Conservation (phyloP, 2,329 filamentous ascomycete genomes). For the Pezicula neosporulosa region DNA sequence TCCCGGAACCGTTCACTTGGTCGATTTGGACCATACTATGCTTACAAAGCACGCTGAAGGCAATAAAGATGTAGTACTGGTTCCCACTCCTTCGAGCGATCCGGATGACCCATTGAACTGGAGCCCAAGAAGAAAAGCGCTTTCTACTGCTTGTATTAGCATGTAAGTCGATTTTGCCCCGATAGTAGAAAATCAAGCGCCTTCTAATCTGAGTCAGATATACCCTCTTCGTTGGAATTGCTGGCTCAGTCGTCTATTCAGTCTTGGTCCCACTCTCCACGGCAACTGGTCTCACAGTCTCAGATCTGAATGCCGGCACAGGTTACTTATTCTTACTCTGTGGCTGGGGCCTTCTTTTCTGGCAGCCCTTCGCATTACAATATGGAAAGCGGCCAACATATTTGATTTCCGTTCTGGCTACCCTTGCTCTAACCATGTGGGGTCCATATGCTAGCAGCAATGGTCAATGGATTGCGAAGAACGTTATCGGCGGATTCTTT, state of each 20-base stretch:
- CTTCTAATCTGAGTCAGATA: too few relatives aligned
- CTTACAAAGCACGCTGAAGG: conserved; percentile 6
- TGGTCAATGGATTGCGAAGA: conserved; percentile 4
- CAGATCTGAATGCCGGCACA: conserved; percentile 34
- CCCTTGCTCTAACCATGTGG: conserved; percentile 1
- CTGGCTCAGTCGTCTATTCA: conserved; percentile 34
- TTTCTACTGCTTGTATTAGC: conserved; percentile 8
- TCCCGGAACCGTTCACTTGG: conserved; percentile 1
- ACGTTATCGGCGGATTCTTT: conserved; percentile 2
- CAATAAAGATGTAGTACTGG: conserved; percentile 17
- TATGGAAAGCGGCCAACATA: conserved; percentile 4
- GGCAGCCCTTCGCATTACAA: conserved; percentile 2
- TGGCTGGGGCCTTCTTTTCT: conserved; percentile 9
- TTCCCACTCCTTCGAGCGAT: conserved; percentile 25
- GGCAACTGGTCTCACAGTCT: conserved; percentile 29
- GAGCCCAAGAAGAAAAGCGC: conserved; percentile 22
- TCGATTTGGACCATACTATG: conserved; percentile 10
- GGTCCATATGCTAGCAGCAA: conserved; percentile 1
- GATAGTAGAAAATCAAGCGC: too few relatives aligned
- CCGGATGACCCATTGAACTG: conserved; percentile 33
- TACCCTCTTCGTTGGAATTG: conserved; percentile 29
- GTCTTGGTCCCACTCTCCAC: conserved; percentile 33
- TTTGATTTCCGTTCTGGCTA: conserved; percentile 1
- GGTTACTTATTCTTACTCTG: conserved; percentile 14
- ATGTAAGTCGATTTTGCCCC: not conserved